Evolutionary conservation across 805 yeast species (phyloP), one percentile per base, ranked within the genome.

Genomic region (Candida nanaspora): DNA sequence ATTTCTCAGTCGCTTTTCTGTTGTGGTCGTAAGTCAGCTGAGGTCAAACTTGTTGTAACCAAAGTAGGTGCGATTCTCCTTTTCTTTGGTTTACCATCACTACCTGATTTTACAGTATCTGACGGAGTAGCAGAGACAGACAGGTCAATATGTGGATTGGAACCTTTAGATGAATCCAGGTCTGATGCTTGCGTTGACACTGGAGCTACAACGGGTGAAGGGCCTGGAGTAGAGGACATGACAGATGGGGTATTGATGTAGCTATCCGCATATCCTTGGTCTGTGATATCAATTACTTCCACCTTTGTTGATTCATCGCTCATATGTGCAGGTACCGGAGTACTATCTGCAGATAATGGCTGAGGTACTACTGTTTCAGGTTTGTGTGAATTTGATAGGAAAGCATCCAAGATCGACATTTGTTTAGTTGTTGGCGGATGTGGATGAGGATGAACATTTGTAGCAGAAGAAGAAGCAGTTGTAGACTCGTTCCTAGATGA

Each of bases 11-110:
- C n/a, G n/a, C n/a, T n/a, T n/a, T n/a, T n/a, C n/a, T n/a, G n/a
- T n/a, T n/a, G n/a, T n/a, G n/a, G n/a, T n/a, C n/a, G n/a, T n/a
- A n/a, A n/a, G n/a, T n/a, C n/a, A n/a, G n/a, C n/a, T n/a, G n/a
- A n/a, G n/a, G n/a, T n/a, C n/a, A n/a, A n/a, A n/a, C n/a, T n/a
- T n/a, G 40, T 19, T 11, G 49, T 38, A 9, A 64, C 47, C 35
- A 63, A 41, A 2, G 63, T 63, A 4, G 70, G 70, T 4, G 60
- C 59, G 26, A 66, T 49, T 41, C 67, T 55, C 39, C 69, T 55
- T 45, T 63, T 66, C 43, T 61, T 57, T 38, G 57, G 55, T 34
- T 46, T 47, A 21, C 40, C 33, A 21, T 15, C 27, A 3, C 8
- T 21, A 21, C 16, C 34, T 22, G 19, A 20, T 27, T n/a, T 20